phyloP scores from a whole-genome alignment of 441 rosid genomes.

The Kokia cookei region DNA sequence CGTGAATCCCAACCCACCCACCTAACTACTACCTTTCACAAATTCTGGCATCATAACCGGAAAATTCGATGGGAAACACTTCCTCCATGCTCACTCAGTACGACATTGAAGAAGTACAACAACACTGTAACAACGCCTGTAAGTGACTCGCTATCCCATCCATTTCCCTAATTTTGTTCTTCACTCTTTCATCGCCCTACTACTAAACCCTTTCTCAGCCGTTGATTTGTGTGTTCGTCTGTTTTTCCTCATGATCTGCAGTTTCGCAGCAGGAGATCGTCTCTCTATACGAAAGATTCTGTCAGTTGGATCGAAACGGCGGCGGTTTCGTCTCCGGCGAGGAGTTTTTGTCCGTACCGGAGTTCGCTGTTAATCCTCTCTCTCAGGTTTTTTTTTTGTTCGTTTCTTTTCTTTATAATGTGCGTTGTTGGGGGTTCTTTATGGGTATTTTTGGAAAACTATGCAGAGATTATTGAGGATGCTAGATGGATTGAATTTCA shows the following conservation, averaged over 20 bases:
- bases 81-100: constrained; percentile 48
- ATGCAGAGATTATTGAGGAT: constrained; percentile 34
- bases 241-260: constrained; percentile 8
- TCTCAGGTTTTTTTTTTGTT: constrained; percentile 27
- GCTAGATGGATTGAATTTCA: constrained; percentile 42
- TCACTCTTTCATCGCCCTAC: not conserved
- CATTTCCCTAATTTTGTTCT: not conserved
- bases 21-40: not conserved
- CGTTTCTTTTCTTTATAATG: not conserved
- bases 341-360: constrained; percentile 43
- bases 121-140: constrained; percentile 35
- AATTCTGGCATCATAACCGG: not conserved
- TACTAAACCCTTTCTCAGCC: not conserved
- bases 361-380: constrained; percentile 44
- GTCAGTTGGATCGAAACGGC: constrained; percentile 44
- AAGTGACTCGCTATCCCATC: not conserved
- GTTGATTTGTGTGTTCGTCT: not conserved
- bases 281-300: constrained; percentile 38
- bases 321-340: constrained; percentile 40
- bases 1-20: not conserved
- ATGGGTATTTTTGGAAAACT: not conserved
- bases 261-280: constrained; percentile 52
- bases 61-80: constrained; percentile 29
- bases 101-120: constrained; percentile 50
- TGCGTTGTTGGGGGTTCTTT: not conserved